Conservation (phyloP, 176 grass and related monocot species). For the Carex cristatella region DNA sequence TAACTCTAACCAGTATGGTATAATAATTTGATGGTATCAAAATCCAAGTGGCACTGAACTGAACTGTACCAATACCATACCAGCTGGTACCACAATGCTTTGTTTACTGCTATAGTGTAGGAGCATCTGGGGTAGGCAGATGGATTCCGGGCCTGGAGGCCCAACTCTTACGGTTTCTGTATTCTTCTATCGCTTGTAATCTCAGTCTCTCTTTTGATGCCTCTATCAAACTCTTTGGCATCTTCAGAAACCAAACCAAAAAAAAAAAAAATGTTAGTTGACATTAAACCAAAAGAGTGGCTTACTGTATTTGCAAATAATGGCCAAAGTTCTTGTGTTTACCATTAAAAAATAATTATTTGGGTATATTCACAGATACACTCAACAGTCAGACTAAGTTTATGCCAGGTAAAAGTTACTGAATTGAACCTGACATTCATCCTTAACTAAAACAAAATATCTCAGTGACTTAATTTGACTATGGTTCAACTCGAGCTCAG, state of each 20-base stretch:
- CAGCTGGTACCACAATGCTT: neutral
- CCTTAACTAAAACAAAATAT: neutral
- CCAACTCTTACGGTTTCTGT: conserved; percentile 84
- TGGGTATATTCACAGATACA: neutral
- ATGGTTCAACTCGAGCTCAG: neutral
- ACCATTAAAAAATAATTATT: neutral
- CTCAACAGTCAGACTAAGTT: neutral
- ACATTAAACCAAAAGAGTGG: neutral
- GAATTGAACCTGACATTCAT: neutral
- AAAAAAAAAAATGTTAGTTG: neutral
- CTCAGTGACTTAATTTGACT: neutral
- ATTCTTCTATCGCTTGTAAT: conserved; percentile 69
- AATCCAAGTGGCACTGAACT: neutral
- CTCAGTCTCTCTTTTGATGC: conserved; percentile 64
- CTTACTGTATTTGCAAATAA: neutral
- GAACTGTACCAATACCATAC: neutral
- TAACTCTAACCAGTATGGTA: neutral
- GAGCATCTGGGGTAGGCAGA: conserved; percentile 46
- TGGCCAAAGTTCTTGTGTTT: neutral
- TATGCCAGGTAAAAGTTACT: neutral
- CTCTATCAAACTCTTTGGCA: conserved; percentile 40
- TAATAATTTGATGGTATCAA: neutral
- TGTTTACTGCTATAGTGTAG: conserved; percentile 11
- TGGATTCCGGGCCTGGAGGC: conserved; percentile 71
- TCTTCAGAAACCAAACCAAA: conserved; percentile 20